Evolutionary conservation across 1,284 basidiomycete species (phyloP).

Genomic region (Trichosporon faecale): DNA sequence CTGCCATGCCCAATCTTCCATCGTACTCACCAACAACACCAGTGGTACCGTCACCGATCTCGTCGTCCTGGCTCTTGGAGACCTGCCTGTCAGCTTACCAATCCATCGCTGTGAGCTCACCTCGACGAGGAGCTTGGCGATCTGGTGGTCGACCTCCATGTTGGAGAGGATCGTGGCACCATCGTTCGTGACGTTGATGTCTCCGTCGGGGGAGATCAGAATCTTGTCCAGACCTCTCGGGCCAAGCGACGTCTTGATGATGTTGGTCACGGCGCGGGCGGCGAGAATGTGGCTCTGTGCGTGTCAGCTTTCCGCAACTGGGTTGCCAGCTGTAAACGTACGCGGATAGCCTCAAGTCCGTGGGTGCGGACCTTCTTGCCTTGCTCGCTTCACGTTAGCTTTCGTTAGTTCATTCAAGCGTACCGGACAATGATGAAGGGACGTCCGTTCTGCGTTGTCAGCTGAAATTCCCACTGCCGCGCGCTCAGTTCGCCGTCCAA

Average conservation of each 20-base stretch:
- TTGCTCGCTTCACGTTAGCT: constrained; percentile 65
- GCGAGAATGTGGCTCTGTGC: constrained; percentile 87
- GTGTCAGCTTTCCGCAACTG: constrained; percentile 11
- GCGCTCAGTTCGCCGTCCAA: background rate
- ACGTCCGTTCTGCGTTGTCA: constrained; percentile 71
- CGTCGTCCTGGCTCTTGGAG: constrained; percentile 96
- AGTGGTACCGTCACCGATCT: constrained; percentile 98
- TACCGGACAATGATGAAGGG: constrained; percentile 89
- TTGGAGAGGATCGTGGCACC: constrained; percentile 92
- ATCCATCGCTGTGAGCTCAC: constrained; percentile 49
- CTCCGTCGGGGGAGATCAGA: constrained; percentile 94
- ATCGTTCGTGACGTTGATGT: constrained; percentile 98
- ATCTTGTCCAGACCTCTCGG: constrained; percentile 98
- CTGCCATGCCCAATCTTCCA: background rate
- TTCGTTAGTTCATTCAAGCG: background rate
- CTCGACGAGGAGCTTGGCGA: constrained; percentile 95
- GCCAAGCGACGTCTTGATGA: constrained; percentile 90
- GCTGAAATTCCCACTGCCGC: background rate
- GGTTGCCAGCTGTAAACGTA: constrained; percentile 45
- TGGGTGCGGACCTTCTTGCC: constrained; percentile 90
- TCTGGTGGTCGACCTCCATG: constrained; percentile 98
- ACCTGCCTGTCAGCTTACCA: constrained; percentile 30
- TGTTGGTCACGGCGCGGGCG: constrained; percentile 81
- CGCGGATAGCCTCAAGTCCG: constrained; percentile 95
- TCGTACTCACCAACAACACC: constrained; percentile 85